These are phyloP conservation scores for Stereum hirsutum DNA, from an alignment of 1,284 basidiomycete genomes.

Conservation along the genomic window DNA sequence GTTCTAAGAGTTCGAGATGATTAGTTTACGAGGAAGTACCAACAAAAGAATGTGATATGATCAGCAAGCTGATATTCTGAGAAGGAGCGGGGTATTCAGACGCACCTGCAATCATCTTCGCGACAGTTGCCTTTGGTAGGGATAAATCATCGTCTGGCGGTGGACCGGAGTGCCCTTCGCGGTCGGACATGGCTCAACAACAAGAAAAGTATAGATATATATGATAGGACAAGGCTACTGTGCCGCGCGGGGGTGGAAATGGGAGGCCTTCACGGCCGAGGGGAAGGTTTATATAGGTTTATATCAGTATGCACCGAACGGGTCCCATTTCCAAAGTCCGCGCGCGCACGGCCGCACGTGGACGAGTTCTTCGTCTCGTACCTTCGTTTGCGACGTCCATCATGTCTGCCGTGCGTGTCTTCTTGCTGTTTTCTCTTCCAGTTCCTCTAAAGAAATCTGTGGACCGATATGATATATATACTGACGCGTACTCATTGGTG, in stretches of 20 bases:
- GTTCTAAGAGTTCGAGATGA: constrained; percentile 43
- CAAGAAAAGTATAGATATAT: constrained; percentile 3
- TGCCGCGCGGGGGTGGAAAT: not conserved
- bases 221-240: not conserved
- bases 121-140: constrained; percentile 93
- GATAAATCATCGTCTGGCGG: constrained; percentile 86
- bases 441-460: no score
- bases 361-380: constrained; percentile 4
- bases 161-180: constrained; percentile 62
- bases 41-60: not conserved
- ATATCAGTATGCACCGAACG: not conserved
- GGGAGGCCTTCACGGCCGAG: not conserved
- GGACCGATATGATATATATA: no score
- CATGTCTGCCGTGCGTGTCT: constrained; percentile 47
- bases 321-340: constrained; percentile 9
- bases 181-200: constrained; percentile 65
- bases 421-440: constrained; percentile 11
- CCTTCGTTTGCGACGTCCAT: constrained; percentile 29
- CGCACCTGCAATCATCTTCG: constrained; percentile 92
- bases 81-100: not conserved
- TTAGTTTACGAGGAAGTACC: not conserved
- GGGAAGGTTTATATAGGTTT: constrained; percentile 3
- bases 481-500: no score
- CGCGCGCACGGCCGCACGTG: constrained; percentile 53
- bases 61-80: not conserved